A percentile compares a stretch with the other conserved stretches of the same genome.
Evolutionary conservation across 208 protist genomes (phyloP).

Genomic region (Trypanosomatidae sp.): DNA sequence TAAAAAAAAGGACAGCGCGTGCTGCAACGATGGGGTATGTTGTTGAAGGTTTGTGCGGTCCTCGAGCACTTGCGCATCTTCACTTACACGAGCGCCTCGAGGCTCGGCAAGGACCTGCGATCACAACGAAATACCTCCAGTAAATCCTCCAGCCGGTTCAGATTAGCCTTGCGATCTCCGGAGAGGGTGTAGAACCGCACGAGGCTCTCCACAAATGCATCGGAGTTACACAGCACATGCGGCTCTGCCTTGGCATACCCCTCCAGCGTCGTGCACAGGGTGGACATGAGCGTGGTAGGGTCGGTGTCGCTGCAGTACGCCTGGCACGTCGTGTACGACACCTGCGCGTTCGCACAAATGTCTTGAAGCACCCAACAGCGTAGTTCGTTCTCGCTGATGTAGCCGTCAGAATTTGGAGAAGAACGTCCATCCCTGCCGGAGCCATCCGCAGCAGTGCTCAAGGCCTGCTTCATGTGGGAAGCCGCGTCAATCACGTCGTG

Average conservation of each 20-base stretch:
- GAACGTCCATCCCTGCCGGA: neutral
- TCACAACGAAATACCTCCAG: constrained; percentile 81
- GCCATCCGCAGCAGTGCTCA: neutral
- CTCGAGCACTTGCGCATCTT: neutral
- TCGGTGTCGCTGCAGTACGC: constrained; percentile 45
- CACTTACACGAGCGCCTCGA: constrained; percentile 59
- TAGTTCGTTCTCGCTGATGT: constrained; percentile 15
- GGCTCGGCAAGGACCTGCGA: constrained; percentile 41
- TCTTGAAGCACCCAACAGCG: constrained; percentile 37
- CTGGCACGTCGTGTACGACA: constrained; percentile 64
- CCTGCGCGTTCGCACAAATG: constrained; percentile 54
- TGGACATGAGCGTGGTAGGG: constrained; percentile 22
- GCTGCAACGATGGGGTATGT: neutral
- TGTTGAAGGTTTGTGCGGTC: neutral
- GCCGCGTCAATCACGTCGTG: constrained; percentile 15
- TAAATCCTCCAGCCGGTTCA: constrained; percentile 57
- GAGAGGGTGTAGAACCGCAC: constrained; percentile 82
- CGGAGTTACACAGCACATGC: constrained; percentile 49
- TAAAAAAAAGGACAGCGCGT: neutral
- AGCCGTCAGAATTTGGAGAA: constrained; percentile 3
- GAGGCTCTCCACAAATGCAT: constrained; percentile 72
- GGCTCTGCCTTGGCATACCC: constrained; percentile 55
- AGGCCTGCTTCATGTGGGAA: constrained; percentile 8
- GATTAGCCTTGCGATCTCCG: constrained; percentile 40
- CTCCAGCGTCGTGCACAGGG: constrained; percentile 49